phyloP scores from a whole-genome alignment of 208 protist genomes.

The Leishmania arabica region DNA sequence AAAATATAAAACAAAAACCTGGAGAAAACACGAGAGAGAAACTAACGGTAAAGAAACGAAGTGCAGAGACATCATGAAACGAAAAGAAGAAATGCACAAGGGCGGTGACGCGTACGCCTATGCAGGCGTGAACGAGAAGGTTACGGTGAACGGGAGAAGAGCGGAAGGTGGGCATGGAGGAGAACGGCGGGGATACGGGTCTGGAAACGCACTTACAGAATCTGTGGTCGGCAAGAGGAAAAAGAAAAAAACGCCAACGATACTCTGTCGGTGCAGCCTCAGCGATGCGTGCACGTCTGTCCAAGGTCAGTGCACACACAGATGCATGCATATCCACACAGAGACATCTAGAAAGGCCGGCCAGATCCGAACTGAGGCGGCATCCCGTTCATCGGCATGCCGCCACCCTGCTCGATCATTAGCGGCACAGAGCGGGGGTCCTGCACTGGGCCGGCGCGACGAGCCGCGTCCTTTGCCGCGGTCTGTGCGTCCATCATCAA shows the following conservation, averaged over 20 bases:
- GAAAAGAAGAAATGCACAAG: neutral
- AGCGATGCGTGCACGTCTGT: neutral
- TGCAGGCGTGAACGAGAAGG: neutral
- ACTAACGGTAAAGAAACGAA: neutral
- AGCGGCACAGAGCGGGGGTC: conserved; percentile 41
- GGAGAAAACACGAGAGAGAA: neutral
- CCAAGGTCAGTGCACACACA: conserved; percentile 1
- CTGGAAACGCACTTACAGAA: neutral
- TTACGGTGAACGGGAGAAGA: neutral
- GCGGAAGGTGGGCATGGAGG: neutral
- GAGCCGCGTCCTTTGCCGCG: conserved; percentile 84
- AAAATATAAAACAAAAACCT: neutral
- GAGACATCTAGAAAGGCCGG: conserved; percentile 48
- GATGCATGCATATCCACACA: neutral
- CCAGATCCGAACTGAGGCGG: conserved; percentile 66
- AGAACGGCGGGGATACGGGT: neutral
- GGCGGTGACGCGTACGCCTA: neutral
- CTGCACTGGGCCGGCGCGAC: conserved; percentile 55
- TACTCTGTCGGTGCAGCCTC: neutral
- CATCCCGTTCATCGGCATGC: conserved; percentile 35
- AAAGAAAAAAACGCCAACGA: neutral
- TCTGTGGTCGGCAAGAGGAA: neutral
- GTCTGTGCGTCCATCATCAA: conserved; percentile 81
- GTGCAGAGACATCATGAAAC: neutral
- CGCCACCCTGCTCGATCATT: conserved; percentile 74